These are phyloP conservation scores for Pseudoneurospora amorphoporcata DNA, from an alignment of 495 filamentous ascomycete genomes.

Conservation along the genomic window DNA sequence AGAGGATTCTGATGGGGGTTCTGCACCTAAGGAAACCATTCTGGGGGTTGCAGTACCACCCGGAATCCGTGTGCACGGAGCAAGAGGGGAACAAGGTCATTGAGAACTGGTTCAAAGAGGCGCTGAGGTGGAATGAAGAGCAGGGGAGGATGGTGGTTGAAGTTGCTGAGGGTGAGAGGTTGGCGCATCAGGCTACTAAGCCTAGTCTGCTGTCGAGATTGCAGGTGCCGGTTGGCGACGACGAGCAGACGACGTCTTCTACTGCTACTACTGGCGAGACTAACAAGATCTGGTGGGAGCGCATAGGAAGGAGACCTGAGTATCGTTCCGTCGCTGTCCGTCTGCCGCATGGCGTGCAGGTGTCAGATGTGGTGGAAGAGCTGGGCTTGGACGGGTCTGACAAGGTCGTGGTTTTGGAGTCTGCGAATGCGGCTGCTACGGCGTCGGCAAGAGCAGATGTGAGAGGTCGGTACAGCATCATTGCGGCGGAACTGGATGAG, in stretches of 20 bases:
- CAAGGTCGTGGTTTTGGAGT: conserved; percentile 43
- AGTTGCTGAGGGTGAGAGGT: conserved; percentile 4
- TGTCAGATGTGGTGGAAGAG: conserved; percentile 39
- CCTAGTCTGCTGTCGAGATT: conserved; percentile 16
- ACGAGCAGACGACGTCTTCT: neutral
- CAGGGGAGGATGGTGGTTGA: conserved; percentile 14
- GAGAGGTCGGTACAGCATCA: conserved; percentile 56
- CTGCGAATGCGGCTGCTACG: conserved; percentile 33
- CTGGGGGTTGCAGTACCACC: conserved; percentile 90
- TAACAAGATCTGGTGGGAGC: conserved; percentile 15
- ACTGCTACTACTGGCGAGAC: neutral
- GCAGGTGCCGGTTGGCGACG: neutral
- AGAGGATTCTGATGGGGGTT: conserved; percentile 67
- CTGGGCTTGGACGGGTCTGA: conserved; percentile 31
- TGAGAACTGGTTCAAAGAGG: conserved; percentile 63
- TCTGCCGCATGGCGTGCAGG: conserved; percentile 26
- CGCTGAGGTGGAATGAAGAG: conserved; percentile 41
- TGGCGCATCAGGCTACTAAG: conserved; percentile 18
- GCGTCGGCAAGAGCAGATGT: conserved; percentile 29
- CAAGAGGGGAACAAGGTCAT: conserved; percentile 56
- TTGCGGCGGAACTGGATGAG: conserved; percentile 47
- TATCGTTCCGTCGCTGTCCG: conserved; percentile 21
- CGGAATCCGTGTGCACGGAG: conserved; percentile 83
- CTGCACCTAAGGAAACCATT: conserved; percentile 64
- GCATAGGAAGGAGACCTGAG: conserved; percentile 15